Evolutionary conservation across 2,329 filamentous ascomycete species (phyloP).

Genomic region (Aspergillus japonicus): DNA sequence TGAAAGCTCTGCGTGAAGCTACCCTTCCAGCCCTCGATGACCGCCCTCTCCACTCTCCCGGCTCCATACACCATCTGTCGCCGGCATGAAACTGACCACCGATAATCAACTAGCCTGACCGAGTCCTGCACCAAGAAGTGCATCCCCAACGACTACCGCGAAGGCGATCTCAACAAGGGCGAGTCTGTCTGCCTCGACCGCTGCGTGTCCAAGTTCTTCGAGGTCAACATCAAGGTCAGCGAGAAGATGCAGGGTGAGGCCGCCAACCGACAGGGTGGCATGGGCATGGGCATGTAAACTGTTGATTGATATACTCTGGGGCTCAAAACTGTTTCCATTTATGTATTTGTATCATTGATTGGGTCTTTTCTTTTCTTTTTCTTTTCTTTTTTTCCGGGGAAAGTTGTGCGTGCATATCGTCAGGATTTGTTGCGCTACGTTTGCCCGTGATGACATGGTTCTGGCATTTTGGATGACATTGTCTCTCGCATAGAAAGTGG

Average conservation of each 20-base stretch:
- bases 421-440: neutral
- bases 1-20: neutral
- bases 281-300: conserved; percentile 50
- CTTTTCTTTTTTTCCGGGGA: neutral
- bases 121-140: conserved; percentile 93
- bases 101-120: conserved; percentile 61
- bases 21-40: neutral
- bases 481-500: neutral
- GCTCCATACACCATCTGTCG: neutral
- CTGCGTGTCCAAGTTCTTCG: conserved; percentile 97
- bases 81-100: neutral
- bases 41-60: neutral
- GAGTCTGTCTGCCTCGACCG: conserved; percentile 97
- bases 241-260: conserved; percentile 94
- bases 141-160: conserved; percentile 87
- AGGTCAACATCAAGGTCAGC: conserved; percentile 95
- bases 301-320: neutral
- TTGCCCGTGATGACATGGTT: neutral
- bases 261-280: conserved; percentile 60
- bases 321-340: conserved; percentile 3
- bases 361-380: neutral
- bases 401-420: neutral
- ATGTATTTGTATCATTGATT: conserved; percentile 15
- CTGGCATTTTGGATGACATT: neutral
- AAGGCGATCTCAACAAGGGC: conserved; percentile 97